Evolutionary conservation across 1,284 basidiomycete species (phyloP).

Genomic region (Ceratobasidium sp.): DNA sequence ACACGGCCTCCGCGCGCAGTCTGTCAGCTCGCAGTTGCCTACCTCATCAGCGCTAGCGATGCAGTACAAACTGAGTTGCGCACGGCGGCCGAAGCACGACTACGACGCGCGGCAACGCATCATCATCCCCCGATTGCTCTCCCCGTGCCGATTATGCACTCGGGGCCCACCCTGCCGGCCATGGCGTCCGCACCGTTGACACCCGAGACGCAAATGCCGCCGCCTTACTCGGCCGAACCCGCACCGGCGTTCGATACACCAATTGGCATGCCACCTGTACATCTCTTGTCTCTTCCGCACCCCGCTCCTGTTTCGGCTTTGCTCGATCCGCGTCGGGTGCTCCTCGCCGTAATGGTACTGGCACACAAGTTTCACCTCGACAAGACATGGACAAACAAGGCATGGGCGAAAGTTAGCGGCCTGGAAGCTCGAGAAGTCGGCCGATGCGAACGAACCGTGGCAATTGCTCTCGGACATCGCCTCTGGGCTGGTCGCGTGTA

Average conservation of each 20-base stretch:
- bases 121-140: background rate
- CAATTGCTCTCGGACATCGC: constrained; percentile 80
- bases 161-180: background rate
- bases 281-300: background rate
- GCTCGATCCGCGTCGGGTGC: constrained; percentile 84
- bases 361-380: constrained; percentile 94
- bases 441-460: constrained; percentile 78
- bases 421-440: constrained; percentile 78
- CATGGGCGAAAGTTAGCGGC: constrained; percentile 88
- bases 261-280: constrained; percentile 20
- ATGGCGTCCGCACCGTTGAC: background rate
- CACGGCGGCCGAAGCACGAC: constrained; percentile 21
- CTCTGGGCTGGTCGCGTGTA: constrained; percentile 71
- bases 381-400: constrained; percentile 88
- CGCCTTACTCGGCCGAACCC: constrained; percentile 27
- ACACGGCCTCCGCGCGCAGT: constrained; percentile 32
- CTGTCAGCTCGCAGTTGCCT: constrained; percentile 33
- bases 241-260: background rate
- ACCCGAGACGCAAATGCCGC: constrained; percentile 12
- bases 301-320: constrained; percentile 52
- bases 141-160: background rate
- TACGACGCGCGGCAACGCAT: background rate
- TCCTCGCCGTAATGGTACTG: constrained; percentile 85
- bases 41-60: constrained; percentile 13
- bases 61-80: constrained; percentile 30